These are phyloP conservation scores for Canna indica DNA, from an alignment of 176 grass and related monocot genomes.

Conservation along the genomic window DNA sequence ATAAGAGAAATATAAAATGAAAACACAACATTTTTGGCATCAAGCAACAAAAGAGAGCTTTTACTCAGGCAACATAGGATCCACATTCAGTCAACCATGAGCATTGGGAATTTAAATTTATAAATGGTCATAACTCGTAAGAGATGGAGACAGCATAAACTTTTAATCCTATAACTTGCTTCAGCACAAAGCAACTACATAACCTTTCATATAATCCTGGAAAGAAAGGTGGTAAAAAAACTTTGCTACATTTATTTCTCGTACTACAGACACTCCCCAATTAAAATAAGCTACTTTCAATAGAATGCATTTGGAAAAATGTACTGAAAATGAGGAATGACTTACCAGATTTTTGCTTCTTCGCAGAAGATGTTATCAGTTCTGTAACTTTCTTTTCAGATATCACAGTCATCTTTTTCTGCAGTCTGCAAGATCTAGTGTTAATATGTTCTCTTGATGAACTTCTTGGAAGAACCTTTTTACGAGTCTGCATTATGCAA, in stretches of 20 bases:
- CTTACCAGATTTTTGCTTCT: slow-evolving; percentile 72
- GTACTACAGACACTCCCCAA: background rate
- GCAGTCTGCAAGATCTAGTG: slow-evolving; percentile 28
- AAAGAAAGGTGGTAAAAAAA: background rate
- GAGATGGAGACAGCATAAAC: background rate
- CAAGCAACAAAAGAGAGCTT: background rate
- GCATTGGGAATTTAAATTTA: background rate
- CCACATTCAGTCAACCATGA: background rate
- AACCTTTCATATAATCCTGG: background rate
- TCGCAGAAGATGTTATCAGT: slow-evolving; percentile 82
- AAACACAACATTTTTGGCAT: background rate
- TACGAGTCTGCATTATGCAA: slow-evolving; percentile 68
- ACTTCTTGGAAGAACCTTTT: slow-evolving; percentile 49
- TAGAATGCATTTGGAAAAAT: background rate
- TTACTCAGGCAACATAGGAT: background rate
- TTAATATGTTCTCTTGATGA: slow-evolving; percentile 33
- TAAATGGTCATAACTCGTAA: background rate
- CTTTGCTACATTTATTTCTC: background rate
- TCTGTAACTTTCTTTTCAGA: slow-evolving; percentile 82
- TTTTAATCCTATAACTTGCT: background rate
- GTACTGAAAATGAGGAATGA: background rate
- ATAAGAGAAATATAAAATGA: background rate
- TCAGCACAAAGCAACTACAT: background rate
- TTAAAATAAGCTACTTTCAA: background rate
- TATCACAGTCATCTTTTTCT: slow-evolving; percentile 35